Evolutionary conservation across 352 stramenopile genomes (phyloP).

Genomic region (Lagenidium sp.): DNA sequence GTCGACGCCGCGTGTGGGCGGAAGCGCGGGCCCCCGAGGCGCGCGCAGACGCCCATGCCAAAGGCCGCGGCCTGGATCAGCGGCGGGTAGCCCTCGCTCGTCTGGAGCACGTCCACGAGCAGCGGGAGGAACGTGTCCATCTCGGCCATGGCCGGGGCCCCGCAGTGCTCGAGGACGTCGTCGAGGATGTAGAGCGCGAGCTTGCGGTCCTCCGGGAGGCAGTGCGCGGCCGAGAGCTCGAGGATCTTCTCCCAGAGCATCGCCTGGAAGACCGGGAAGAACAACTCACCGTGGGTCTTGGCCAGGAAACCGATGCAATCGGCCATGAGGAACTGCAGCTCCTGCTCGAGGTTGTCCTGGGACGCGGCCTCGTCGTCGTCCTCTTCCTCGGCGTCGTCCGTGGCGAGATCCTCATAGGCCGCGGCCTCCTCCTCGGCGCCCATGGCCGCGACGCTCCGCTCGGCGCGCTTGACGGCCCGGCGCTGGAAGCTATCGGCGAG

Average conservation of each 20-base stretch:
- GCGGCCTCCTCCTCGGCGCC: constrained; percentile 11
- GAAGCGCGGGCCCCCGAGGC: constrained; percentile 40
- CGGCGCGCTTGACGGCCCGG: constrained; percentile 40
- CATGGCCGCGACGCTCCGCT: constrained; percentile 11
- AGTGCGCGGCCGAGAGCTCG: constrained; percentile 53
- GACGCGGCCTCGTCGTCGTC: constrained; percentile 18
- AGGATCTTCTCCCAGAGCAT: constrained; percentile 72
- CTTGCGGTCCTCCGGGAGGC: constrained; percentile 68
- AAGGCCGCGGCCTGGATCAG: constrained; percentile 66
- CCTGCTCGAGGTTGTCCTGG: constrained; percentile 44
- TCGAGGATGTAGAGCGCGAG: constrained; percentile 84
- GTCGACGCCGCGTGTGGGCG: constrained; percentile 34
- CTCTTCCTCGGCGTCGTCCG: constrained; percentile 17
- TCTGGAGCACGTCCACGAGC: constrained; percentile 51
- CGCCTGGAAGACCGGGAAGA: constrained; percentile 72
- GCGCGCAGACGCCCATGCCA: constrained; percentile 62
- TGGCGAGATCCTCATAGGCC: constrained; percentile 18
- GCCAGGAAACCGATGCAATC: constrained; percentile 69
- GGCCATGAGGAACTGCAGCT: constrained; percentile 75
- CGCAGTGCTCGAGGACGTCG: constrained; percentile 77
- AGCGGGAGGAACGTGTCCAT: constrained; percentile 63
- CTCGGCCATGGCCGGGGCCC: constrained; percentile 28
- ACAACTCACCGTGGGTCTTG: constrained; percentile 49
- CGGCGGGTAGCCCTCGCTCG: constrained; percentile 39
- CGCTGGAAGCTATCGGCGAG: constrained; percentile 78